A percentile compares a stretch with the other conserved stretches of the same genome.
Evolutionary conservation across 2,329 filamentous ascomycete genomes (phyloP).

Genomic region (Tolypocladium tundrense): DNA sequence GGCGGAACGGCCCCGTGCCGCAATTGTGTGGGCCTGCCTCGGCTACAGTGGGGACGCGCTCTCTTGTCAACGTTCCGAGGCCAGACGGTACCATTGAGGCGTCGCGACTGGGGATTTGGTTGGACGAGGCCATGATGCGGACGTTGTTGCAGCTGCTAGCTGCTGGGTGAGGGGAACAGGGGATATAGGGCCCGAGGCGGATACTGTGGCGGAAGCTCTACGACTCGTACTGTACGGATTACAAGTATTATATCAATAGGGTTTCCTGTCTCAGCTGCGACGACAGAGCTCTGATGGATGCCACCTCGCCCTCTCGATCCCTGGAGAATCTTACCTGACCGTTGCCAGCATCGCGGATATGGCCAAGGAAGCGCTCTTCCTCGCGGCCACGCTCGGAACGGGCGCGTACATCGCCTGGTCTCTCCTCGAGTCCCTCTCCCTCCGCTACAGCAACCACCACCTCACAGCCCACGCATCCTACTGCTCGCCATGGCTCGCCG

Average conservation of each 20-base stretch:
- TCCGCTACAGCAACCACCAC: not conserved
- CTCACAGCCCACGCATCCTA: slow-evolving; percentile 2
- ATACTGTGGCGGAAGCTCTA: not conserved
- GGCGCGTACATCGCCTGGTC: slow-evolving; percentile 5
- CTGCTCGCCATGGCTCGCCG: slow-evolving; percentile 6
- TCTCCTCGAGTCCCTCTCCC: not conserved
- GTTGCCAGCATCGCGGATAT: not conserved
- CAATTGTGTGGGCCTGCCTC: not conserved
- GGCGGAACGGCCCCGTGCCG: not conserved
- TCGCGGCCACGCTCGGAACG: slow-evolving; percentile 1
- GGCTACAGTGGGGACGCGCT: not conserved
- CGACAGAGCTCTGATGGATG: not conserved
- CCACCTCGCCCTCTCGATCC: not conserved
- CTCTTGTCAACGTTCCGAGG: not conserved
- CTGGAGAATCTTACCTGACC: not conserved
- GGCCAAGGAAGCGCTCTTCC: slow-evolving; percentile 1
- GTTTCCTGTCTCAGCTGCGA: not conserved
- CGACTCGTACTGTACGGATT: too few species aligned
- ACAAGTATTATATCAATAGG: not conserved
- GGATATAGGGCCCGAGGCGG: not conserved
- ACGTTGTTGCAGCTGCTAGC: not conserved
- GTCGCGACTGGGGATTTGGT: not conserved
- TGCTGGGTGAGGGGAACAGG: not conserved
- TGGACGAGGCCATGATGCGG: too few species aligned
- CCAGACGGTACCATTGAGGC: not conserved